Evolutionary conservation across 805 yeast species (phyloP), one percentile per base, ranked within the genome.

Genomic region (Suhomyces kilbournensis): DNA sequence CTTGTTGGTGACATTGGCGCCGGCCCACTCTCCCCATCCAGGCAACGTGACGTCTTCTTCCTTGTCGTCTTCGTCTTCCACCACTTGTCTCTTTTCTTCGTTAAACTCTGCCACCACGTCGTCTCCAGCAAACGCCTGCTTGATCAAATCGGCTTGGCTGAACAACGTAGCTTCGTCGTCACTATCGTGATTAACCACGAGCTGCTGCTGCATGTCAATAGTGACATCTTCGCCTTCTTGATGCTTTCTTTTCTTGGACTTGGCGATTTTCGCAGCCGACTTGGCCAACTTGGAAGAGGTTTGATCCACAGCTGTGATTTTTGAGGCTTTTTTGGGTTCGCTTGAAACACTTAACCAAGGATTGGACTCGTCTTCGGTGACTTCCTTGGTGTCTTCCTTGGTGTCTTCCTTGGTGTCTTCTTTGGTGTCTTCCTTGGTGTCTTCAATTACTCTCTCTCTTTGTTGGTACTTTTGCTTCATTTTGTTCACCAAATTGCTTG

Each of bases 11-110:
- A 23, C 32, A 19, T 61, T 68, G 8, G 80, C 82, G 38, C 97
- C 97, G 9, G 93, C 88, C 99, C 99, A 94, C 44, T 87, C 88
- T 46, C 98, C 98, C 97, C 98, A 94, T 1, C 99, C 99, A 3
- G 97, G 98, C 49, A 92, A 71, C 0, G 96, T 86, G 46, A 87
- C 72, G 65, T 92, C 97, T 53, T 87, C 85, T 62, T 86, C 91
- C 64, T 90, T 80, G 69, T 93, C 97, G 53, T 84, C 97, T 68
- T 93, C 97, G 46, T 87, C 91, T 44, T 74, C 80, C 5, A 79
- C 76, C 10, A 80, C 80, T 58, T 81, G 78, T 52, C 76, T 74
- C 72, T 93, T 94, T 61, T 92, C 98, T 12, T 74, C 78, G 56
- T 82, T 83, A 67, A 94, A 94, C 58, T 91, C 91, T 6, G 76